Evolutionary conservation across 352 stramenopile species (phyloP), one percentile per base, ranked within the genome.

Genomic region (Pythium myriotylum): DNA sequence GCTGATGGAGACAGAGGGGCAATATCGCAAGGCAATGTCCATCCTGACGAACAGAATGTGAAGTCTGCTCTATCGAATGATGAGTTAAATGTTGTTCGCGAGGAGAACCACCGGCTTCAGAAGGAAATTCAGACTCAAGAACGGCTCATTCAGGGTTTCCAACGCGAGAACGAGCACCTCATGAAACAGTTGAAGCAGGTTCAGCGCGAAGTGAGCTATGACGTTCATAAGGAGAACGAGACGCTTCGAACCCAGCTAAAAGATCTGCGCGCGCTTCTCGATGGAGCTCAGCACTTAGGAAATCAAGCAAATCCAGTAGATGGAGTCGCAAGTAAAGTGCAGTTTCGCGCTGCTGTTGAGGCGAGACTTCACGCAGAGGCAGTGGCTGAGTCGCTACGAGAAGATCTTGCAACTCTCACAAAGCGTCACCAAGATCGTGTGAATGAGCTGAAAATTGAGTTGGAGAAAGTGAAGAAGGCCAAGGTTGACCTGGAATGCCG

Each of bases 121-220:
- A 64, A 61, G 37, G 62, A 69, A 41, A 39, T 69, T 10, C 39
- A 45, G 3, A 86, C 79, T 0, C 86, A 95, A 70, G 84, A 94
- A 40, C 77, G 54, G 13, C 70, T 94, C 22, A 93, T 95, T 57
- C 70, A 81, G 58, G 86, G 80, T 0, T 95, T 86, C 56, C 86
- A 94, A 65, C 77, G 79, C 39, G 86, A 95, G 45, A 95, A 95
- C 49, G 81, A 94, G 29, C 80, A 85, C 23, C 59, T 95, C 1
- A 95, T 94, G 86, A 76, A 74, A 13, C 82, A 92, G 50, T 65
- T 94, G 0, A 89, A 90, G 47, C 71, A 80, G 41, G 54, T 88
- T 26, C 82, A 82, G 26, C 68, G 84, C 26, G 77, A 88, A 19
- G 54, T 76, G 6, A 73, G 86, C 22, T 91, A 88, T 53, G 78